Evolutionary conservation across 371 early-diverging fungal species (phyloP), one percentile per base, ranked within the genome.

Genomic region (Vairimorpha ceranae): DNA sequence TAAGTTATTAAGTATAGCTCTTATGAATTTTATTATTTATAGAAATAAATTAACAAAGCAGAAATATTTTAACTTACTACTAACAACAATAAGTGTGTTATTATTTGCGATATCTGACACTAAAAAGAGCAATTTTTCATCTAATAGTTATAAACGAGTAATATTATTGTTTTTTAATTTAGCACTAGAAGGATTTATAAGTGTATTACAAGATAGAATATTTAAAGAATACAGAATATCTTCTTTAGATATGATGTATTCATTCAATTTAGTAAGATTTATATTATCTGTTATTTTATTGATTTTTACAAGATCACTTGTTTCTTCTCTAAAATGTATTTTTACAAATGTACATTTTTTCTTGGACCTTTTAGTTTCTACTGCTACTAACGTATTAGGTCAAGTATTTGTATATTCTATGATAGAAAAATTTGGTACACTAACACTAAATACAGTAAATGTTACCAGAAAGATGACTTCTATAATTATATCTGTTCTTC

Each of bases 401-500:
- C 95, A 95, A 85, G 89, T 89, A 83, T 93, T 95, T 80, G 91
- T 97, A 65, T 97, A 92, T 85, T 90, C 91, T 83, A 91, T 91
- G 61, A 86, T 97, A 32, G 89, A 90, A 70, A 86, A 87, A 15
- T 93, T 91, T 83, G 97, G 96, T 15, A 88, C 92, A 69, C 78
- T 95, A 54, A 87, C 88, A 17, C 81, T 94, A 41, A 93, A 91
- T 8, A 95, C 91, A 3, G 89, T 94, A 45, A 95, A 91, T 0
- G 92, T 95, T 19, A 93, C 94, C 0, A 87, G 97, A 66, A 97
- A 97, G 83, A 87, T 97, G 83, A 89, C 94, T 66, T 90, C 92
- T 0, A 92, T 97, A 83, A 76, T 97, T 38, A 77, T 95, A 38
- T 90, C 91, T 36, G 88, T 95, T 19, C 85, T 94, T 32, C 21